phyloP scores from a whole-genome alignment of 1,139 yeast genomes.

The Saccharomyces hybrid region DNA sequence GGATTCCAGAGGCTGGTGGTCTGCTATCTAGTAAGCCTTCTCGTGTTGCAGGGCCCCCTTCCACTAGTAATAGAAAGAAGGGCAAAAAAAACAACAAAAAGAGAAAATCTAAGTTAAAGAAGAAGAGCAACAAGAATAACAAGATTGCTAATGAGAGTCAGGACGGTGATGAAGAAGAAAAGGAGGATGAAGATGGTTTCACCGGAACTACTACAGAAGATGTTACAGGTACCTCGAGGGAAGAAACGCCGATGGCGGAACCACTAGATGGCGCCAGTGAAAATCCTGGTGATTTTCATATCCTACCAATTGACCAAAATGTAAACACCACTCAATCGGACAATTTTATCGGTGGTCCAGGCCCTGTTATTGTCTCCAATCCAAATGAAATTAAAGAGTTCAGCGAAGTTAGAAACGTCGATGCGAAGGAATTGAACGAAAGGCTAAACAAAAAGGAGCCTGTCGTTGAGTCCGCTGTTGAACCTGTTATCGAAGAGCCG shows the following conservation, averaged over 20 bases:
- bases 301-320: conserved; percentile 1
- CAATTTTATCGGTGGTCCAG: conserved; percentile 10
- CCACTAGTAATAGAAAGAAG: conserved; percentile 11
- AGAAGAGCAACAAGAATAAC: not conserved
- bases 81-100: conserved; percentile 9
- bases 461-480: conserved; percentile 1
- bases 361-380: conserved; percentile 39
- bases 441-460: conserved; percentile 16
- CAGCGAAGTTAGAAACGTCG: conserved; percentile 35
- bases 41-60: conserved; percentile 5
- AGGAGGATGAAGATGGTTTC: not conserved
- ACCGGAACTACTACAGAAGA: not conserved
- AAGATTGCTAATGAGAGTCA: not conserved
- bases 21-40: conserved; percentile 2
- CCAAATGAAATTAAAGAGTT: conserved; percentile 44
- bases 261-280: not conserved
- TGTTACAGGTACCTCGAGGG: not conserved
- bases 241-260: not conserved
- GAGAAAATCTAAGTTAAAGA: conserved; percentile 1
- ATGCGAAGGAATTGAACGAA: conserved; percentile 20
- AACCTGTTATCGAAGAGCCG: not conserved
- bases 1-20: conserved; percentile 53
- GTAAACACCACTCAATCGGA: conserved; percentile 2
- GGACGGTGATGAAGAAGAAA: not conserved
- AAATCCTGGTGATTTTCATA: conserved; percentile 2